Evolutionary conservation across 2,329 filamentous ascomycete species (phyloP).

Genomic region (Sporothrix variecibatus): DNA sequence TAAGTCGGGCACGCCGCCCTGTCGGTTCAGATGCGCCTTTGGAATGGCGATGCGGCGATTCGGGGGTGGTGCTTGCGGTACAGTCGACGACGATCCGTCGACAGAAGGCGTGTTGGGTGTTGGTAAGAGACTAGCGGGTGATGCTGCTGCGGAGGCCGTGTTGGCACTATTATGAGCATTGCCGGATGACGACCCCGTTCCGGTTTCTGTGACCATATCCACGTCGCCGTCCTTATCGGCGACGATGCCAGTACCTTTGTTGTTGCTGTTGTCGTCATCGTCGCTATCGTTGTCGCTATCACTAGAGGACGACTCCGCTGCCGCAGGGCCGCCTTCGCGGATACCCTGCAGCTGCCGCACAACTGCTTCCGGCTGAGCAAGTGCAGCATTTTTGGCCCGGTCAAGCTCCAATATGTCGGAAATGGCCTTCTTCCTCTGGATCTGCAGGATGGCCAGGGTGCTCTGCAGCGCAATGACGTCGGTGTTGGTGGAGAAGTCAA

Average conservation of each 20-base stretch:
- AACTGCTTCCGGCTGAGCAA: slow-evolving; percentile 72
- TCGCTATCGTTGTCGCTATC: slow-evolving; percentile 38
- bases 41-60: not conserved
- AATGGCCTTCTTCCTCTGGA: slow-evolving; percentile 77
- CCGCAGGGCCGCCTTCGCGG: slow-evolving; percentile 35
- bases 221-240: slow-evolving; percentile 20
- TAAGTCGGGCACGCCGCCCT: slow-evolving; percentile 20
- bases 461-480: slow-evolving; percentile 86
- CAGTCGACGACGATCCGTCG: not conserved
- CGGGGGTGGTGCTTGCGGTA: not conserved
- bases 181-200: not conserved
- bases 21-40: not conserved
- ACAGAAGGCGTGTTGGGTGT: not conserved
- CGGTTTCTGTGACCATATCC: not conserved
- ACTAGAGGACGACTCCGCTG: slow-evolving; percentile 26
- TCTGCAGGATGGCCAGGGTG: slow-evolving; percentile 81
- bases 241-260: not conserved
- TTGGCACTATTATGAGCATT: not conserved
- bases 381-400: slow-evolving; percentile 68
- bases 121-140: not conserved
- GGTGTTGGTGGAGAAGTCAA: slow-evolving; percentile 68
- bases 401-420: slow-evolving; percentile 73
- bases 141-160: not conserved
- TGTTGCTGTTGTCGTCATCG: not conserved
- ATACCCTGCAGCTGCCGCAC: slow-evolving; percentile 66